Conservation (phyloP, 257 asterid genomes). For the Solanum habrochaites region DNA sequence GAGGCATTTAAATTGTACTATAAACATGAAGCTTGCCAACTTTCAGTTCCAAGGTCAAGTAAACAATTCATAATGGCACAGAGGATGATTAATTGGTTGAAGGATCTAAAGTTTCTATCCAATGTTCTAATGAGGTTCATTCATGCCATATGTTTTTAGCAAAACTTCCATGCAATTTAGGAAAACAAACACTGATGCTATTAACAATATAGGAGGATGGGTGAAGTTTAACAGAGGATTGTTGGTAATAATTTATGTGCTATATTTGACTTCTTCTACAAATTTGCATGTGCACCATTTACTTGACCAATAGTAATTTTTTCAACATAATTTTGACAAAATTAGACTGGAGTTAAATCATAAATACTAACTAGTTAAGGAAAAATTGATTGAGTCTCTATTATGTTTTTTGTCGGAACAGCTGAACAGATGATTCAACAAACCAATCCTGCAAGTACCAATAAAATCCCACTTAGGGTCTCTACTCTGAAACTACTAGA, state of each 20-base stretch:
- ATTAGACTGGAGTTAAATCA: neutral
- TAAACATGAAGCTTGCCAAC: neutral
- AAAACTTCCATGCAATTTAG: neutral
- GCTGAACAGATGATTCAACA: neutral
- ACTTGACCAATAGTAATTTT: neutral
- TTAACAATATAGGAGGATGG: neutral
- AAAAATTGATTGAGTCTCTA: neutral
- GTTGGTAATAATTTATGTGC: neutral
- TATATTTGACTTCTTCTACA: neutral
- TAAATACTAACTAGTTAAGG: neutral
- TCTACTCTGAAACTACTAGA: neutral
- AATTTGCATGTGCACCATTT: neutral
- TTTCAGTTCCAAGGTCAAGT: neutral
- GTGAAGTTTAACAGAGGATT: neutral
- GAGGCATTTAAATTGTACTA: neutral
- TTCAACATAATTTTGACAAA: neutral
- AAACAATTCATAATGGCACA: neutral
- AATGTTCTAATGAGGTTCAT: neutral
- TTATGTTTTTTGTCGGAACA: neutral
- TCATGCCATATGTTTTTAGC: neutral
- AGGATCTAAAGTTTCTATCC: neutral
- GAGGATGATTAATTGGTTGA: neutral
- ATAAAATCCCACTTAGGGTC: neutral
- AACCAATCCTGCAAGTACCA: neutral
- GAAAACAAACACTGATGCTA: neutral